A percentile compares a stretch with the other conserved stretches of the same genome.
Evolutionary conservation across 2,329 filamentous ascomycete species (phyloP).

Genomic region (Pyrenophora seminiperda): DNA sequence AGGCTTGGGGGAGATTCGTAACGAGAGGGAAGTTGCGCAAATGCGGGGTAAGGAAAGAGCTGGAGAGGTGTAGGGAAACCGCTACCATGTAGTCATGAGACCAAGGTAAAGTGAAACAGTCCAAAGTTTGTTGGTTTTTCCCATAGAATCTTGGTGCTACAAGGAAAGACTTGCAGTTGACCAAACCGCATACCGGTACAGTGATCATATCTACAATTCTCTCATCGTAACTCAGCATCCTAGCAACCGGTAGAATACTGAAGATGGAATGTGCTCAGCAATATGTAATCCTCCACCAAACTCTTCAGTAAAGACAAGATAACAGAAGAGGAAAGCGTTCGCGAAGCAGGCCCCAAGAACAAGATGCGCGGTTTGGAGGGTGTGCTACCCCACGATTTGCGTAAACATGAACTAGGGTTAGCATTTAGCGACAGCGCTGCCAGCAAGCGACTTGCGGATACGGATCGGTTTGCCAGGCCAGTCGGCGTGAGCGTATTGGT

Average conservation of each 20-base stretch:
- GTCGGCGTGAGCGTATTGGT: slow-evolving; percentile 1
- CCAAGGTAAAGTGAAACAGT: too few species aligned
- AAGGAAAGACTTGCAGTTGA: too few species aligned
- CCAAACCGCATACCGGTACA: background rate
- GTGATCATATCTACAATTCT: background rate
- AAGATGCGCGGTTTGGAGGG: slow-evolving; percentile 14
- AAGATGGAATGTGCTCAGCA: too few species aligned
- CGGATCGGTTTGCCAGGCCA: background rate
- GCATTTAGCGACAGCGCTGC: slow-evolving; percentile 8
- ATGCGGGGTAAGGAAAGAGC: too few species aligned
- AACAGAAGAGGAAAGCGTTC: slow-evolving; percentile 12
- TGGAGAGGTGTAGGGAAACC: too few species aligned
- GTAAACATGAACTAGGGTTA: slow-evolving; percentile 20
- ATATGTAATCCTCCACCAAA: too few species aligned
- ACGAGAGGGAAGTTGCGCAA: too few species aligned
- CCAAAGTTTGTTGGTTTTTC: too few species aligned
- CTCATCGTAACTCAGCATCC: background rate
- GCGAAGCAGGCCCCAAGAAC: background rate
- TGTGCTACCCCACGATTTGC: slow-evolving; percentile 26
- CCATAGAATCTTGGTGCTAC: too few species aligned
- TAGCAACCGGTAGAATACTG: background rate
- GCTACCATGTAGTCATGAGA: too few species aligned
- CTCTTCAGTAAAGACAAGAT: background rate
- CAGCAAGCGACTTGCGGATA: slow-evolving; percentile 9
- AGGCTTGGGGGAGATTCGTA: too few species aligned